These are phyloP conservation scores for Hypomontagnella monticulosa DNA, from an alignment of 495 filamentous ascomycete species.

Conservation along the genomic window DNA sequence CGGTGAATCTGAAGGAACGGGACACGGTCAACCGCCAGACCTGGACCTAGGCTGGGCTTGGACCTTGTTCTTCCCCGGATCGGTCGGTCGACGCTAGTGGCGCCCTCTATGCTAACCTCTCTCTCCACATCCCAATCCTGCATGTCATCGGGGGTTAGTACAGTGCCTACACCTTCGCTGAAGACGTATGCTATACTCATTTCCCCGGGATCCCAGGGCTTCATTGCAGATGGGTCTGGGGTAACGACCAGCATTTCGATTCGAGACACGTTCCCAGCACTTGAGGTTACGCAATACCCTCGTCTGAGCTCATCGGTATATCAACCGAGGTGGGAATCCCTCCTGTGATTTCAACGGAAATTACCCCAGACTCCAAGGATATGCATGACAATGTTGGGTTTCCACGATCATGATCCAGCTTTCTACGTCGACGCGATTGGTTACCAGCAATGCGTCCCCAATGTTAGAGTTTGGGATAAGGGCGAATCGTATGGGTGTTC, in stretches of 20 bases:
- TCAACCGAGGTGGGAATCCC: neutral
- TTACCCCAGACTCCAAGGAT: neutral
- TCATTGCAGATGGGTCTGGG: constrained; percentile 15
- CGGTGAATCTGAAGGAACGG: constrained; percentile 32
- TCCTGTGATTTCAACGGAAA: constrained; percentile 1
- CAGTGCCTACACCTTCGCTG: neutral
- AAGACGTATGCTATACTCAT: neutral
- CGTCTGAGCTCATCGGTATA: neutral
- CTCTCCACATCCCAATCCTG: constrained; percentile 10
- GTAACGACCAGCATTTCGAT: neutral
- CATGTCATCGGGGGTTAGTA: neutral
- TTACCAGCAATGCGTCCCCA: neutral
- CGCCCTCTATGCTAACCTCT: constrained; percentile 2
- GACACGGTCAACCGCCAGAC: constrained; percentile 8
- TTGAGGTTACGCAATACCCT: neutral
- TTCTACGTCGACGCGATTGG: neutral
- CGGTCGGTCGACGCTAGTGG: constrained; percentile 17
- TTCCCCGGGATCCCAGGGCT: neutral
- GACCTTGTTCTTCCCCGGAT: constrained; percentile 16
- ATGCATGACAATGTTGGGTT: neutral
- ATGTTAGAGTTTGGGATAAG: neutral
- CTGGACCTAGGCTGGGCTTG: neutral
- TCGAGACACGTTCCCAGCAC: neutral
- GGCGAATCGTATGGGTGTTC: neutral
- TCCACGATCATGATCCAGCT: neutral